These are phyloP conservation scores for Solanum aculeatissimum DNA, from an alignment of 305 asterid species.

Conservation along the genomic window DNA sequence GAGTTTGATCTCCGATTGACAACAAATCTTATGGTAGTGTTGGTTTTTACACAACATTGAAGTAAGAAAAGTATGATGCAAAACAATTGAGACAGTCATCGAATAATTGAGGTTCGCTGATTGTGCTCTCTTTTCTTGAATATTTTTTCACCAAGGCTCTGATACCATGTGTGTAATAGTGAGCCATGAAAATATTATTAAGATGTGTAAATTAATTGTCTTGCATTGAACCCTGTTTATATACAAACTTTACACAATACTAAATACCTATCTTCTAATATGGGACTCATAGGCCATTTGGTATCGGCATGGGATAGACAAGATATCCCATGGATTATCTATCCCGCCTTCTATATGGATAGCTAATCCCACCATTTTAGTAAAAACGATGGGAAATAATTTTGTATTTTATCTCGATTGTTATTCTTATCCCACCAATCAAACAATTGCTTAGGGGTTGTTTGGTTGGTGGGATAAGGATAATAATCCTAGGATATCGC, in stretches of 20 bases:
- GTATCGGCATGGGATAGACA: background rate
- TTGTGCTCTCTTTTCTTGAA: background rate
- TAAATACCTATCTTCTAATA: background rate
- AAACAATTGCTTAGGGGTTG: background rate
- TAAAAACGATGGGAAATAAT: background rate
- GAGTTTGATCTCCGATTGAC: background rate
- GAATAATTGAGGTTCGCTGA: background rate
- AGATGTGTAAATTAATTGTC: background rate
- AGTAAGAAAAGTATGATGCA: background rate
- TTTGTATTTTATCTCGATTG: background rate
- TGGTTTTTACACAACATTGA: background rate
- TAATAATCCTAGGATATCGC: background rate
- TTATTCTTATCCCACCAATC: background rate
- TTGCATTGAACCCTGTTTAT: background rate
- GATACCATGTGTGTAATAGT: background rate
- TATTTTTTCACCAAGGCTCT: background rate
- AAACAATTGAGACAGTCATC: background rate
- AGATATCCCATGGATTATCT: background rate
- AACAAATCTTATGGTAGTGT: background rate
- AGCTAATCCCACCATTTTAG: background rate
- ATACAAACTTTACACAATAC: background rate
- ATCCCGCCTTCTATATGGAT: background rate
- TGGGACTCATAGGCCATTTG: background rate
- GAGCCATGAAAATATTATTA: background rate
- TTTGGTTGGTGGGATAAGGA: background rate